phyloP scores from a whole-genome alignment of 1,284 basidiomycete species.

The Hemileia vastatrix region DNA sequence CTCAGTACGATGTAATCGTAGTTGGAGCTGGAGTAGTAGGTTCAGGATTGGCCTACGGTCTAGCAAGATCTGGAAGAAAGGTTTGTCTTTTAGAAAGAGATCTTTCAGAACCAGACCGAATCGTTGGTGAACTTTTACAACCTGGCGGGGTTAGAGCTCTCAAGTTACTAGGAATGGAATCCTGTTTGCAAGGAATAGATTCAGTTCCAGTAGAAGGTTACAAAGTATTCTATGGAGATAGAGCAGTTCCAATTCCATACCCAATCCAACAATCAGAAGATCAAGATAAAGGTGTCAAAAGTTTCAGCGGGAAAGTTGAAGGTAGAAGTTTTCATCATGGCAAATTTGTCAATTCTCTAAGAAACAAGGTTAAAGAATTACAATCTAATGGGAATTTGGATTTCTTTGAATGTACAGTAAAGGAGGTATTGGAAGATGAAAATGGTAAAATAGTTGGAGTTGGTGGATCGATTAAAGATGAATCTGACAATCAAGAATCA shows the following conservation, averaged over 20 bases:
- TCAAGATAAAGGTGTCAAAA: constrained; percentile 30
- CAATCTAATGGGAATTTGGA: constrained; percentile 52
- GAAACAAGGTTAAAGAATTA: constrained; percentile 56
- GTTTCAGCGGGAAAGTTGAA: constrained; percentile 44
- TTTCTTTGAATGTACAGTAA: constrained; percentile 70
- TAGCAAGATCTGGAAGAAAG: constrained; percentile 47
- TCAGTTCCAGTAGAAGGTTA: constrained; percentile 78
- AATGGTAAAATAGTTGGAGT: too few relatives aligned
- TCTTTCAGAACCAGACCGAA: constrained; percentile 81
- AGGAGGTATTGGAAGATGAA: constrained; percentile 61
- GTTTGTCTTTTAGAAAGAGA: constrained; percentile 80
- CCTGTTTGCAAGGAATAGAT: constrained; percentile 70
- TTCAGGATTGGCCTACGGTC: constrained; percentile 53
- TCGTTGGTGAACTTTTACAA: constrained; percentile 92
- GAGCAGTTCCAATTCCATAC: constrained; percentile 87
- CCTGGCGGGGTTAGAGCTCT: constrained; percentile 82
- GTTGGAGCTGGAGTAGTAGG: constrained; percentile 84
- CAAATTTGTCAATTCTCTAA: constrained; percentile 72
- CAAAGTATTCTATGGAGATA: constrained; percentile 62
- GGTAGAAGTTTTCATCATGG: constrained; percentile 89
- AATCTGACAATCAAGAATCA: too few relatives aligned
- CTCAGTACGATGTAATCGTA: constrained; percentile 53
- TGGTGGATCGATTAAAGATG: too few relatives aligned
- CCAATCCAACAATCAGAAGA: too few relatives aligned
- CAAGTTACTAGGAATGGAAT: constrained; percentile 61